Conservation (phyloP, 2,329 filamentous ascomycete genomes). For the Karstenula rhodostoma region DNA sequence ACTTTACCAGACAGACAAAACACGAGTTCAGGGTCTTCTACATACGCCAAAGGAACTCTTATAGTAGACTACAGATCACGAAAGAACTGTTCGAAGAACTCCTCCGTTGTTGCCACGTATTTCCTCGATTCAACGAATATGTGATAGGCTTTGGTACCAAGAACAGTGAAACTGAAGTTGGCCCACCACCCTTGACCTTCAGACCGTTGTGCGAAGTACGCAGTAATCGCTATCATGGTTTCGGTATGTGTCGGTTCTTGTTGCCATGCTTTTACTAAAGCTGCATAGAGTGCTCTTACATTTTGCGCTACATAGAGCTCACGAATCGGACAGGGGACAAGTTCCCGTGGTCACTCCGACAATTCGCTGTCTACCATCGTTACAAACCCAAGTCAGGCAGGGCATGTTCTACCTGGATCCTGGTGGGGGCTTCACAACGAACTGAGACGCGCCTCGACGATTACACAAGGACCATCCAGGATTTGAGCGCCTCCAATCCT, state of each 20-base stretch:
- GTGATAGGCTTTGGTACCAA: slow-evolving; percentile 25
- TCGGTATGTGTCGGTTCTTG: slow-evolving; percentile 17
- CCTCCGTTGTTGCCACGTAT: slow-evolving; percentile 24
- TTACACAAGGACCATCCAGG: slow-evolving; percentile 18
- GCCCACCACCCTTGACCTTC: slow-evolving; percentile 29
- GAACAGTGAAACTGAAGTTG: slow-evolving; percentile 25
- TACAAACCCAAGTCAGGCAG: slow-evolving; percentile 19
- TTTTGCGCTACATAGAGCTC: slow-evolving; percentile 23
- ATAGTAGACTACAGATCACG: slow-evolving; percentile 28
- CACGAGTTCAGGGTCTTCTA: slow-evolving; percentile 31
- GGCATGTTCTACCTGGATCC: slow-evolving; percentile 22
- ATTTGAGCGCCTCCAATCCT: slow-evolving; percentile 23
- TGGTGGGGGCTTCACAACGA: slow-evolving; percentile 21
- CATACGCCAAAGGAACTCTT: slow-evolving; percentile 27
- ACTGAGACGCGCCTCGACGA: slow-evolving; percentile 18
- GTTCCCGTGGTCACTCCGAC: slow-evolving; percentile 26
- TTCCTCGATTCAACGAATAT: slow-evolving; percentile 31
- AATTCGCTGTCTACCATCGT: slow-evolving; percentile 27
- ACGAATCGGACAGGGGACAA: slow-evolving; percentile 19
- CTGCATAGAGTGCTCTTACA: slow-evolving; percentile 21
- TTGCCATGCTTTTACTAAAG: background rate
- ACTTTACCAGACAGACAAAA: slow-evolving; percentile 20
- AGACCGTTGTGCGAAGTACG: slow-evolving; percentile 17
- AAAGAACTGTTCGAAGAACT: slow-evolving; percentile 26
- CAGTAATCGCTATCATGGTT: slow-evolving; percentile 22